phyloP scores from a whole-genome alignment of 805 yeast species.

The Debaryomyces maramus region DNA sequence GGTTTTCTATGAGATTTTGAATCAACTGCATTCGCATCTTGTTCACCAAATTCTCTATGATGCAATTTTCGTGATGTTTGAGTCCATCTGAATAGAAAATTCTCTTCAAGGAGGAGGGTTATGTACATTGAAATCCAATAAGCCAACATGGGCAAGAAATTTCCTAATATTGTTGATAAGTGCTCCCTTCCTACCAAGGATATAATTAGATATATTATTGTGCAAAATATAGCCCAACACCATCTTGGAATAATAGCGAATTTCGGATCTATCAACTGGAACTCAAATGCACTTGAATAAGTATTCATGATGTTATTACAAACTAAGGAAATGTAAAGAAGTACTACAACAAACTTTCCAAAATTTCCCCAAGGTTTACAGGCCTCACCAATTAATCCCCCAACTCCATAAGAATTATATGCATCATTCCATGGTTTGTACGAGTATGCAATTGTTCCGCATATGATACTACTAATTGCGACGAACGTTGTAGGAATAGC shows the following conservation, averaged over 20 bases:
- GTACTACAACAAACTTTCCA: slow-evolving; percentile 33
- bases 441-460: slow-evolving; percentile 33
- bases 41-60: slow-evolving; percentile 26
- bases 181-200: slow-evolving; percentile 35
- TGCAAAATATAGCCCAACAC: slow-evolving; percentile 36
- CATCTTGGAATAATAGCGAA: slow-evolving; percentile 36
- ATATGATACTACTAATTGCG: slow-evolving; percentile 28
- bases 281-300: slow-evolving; percentile 35
- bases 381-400: slow-evolving; percentile 31
- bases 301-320: slow-evolving; percentile 39
- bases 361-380: slow-evolving; percentile 38
- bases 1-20: background rate
- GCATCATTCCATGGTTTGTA: slow-evolving; percentile 34
- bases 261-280: slow-evolving; percentile 29
- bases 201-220: slow-evolving; percentile 31
- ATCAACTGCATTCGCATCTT: slow-evolving; percentile 8
- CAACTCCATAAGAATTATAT: slow-evolving; percentile 28
- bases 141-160: slow-evolving; percentile 43
- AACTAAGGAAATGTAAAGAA: slow-evolving; percentile 32
- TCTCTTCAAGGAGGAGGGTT: slow-evolving; percentile 34
- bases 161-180: slow-evolving; percentile 34
- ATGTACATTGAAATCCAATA: slow-evolving; percentile 44
- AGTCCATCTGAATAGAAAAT: slow-evolving; percentile 28
- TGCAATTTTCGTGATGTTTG: slow-evolving; percentile 22
- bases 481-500: slow-evolving; percentile 36